Evolutionary conservation across 441 rosid genomes (phyloP), one percentile per base, ranked within the genome.

Genomic region (Gossypium trilobum): DNA sequence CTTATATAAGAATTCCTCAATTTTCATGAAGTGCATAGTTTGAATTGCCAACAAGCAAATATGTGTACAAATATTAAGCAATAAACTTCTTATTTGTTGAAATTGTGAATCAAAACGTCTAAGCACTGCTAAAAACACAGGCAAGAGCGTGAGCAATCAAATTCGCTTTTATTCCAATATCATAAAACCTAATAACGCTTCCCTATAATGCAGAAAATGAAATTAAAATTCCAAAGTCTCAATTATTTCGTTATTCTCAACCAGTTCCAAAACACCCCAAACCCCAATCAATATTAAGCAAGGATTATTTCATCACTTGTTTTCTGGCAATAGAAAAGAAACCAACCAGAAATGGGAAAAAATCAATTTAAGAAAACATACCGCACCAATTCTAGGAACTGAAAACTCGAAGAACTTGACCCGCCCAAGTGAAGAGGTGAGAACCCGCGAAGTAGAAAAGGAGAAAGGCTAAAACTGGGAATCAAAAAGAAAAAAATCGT

Each of bases 331-430:
- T 50, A 70, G 63, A 77, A 65, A 64, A 71, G 72, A 33, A 61
- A 72, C 5, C 13, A 31, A 70, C 57, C 46, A 55, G 39, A 73
- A 48, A 67, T 17, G 31, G 46, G 54, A 29, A 51, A 59, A 4
- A 7, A 3, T 56, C 13, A 19, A 55, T 55, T 19, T 5, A 8
- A 17, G 19, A 3, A 50, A 68, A 9, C 58, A 20, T 54, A 72
- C 59, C 75, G 65, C 64, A 51, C 63, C 79, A 44, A 62, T 29
- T 42, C 27, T 23, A 62, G 42, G 64, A 80, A 42, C 69, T 57
- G 27, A 16, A 62, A 20, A 42, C 62, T 33, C 23, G 74, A 29
- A 63, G 72, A 57, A 29, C 50, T 42, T n/a, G 14, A 22, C 16
- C 58, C 25, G 27, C 44, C 39, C 62, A 16, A 19, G 50, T 13